A percentile compares a stretch with the other conserved stretches of the same genome.
phyloP scores from a whole-genome alignment of 2,329 filamentous ascomycete genomes.

The Drechslera avenae region DNA sequence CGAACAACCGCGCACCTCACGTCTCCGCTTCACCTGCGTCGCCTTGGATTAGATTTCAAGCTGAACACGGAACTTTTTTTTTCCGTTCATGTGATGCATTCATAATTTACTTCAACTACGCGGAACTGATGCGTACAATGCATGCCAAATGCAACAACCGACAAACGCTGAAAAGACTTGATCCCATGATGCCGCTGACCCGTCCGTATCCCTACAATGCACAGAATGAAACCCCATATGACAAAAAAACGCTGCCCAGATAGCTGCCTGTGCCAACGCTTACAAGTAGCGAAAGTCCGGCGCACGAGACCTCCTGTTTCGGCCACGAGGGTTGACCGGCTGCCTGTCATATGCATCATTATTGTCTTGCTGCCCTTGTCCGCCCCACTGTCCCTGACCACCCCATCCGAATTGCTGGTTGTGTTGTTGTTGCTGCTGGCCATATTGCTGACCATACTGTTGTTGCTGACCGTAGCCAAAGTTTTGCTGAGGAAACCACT shows the following conservation, averaged over 20 bases:
- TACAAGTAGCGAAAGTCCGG: conserved; percentile 67
- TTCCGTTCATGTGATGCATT: no score
- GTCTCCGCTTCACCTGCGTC: not conserved
- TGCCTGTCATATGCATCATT: conserved; percentile 86
- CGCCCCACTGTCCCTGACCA: conserved; percentile 10
- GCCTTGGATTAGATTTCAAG: no score
- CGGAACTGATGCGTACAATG: no score
- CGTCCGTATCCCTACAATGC: no score
- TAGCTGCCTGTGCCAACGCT: not conserved
- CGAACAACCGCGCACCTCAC: conserved; percentile 10
- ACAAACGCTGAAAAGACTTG: no score
- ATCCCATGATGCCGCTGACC: no score
- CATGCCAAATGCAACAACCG: no score
- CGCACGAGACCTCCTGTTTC: conserved; percentile 77
- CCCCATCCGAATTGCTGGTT: conserved; percentile 20
- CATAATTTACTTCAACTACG: no score
- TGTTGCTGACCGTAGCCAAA: conserved; percentile 14
- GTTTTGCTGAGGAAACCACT: conserved; percentile 62
- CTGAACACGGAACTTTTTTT: no score
- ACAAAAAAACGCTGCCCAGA: not conserved
- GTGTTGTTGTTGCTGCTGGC: conserved; percentile 22
- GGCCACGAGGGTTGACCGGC: conserved; percentile 90
- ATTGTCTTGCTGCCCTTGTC: conserved; percentile 7
- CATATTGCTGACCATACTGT: conserved; percentile 8
- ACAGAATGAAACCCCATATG: no score